Percentiles rank a stretch among this genome's conserved stretches.
Evolutionary conservation across 345 rosid species (phyloP).

Genomic region (Populus alba): DNA sequence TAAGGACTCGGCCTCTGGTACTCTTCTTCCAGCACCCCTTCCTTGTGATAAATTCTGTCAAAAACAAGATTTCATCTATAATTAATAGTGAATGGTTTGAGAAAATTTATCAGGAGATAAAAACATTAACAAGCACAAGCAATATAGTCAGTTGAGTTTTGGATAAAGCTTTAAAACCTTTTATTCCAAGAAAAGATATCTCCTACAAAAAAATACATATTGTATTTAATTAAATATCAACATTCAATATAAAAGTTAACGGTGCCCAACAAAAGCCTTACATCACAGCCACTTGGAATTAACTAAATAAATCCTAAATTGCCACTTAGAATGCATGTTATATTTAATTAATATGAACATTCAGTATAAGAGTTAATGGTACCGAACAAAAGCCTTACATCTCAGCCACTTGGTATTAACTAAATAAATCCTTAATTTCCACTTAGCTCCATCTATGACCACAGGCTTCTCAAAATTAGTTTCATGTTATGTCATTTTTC

Average conservation of each 20-base stretch:
- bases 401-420: not conserved
- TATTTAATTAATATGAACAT: too few species aligned
- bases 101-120: not conserved
- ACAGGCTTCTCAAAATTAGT: not conserved
- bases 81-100: not conserved
- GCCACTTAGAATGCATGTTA: not conserved
- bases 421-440: not conserved
- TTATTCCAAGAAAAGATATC: not conserved
- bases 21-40: conserved; percentile 64
- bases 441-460: not conserved
- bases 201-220: not conserved
- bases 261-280: not conserved
- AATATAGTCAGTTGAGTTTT: not conserved
- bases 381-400: not conserved
- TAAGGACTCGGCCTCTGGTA: conserved; percentile 51
- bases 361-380: too few species aligned
- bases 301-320: not conserved
- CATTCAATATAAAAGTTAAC: not conserved
- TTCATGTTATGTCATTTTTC: not conserved
- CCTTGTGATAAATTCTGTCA: conserved; percentile 62
- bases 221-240: not conserved
- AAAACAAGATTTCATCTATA: conserved; percentile 3
- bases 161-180: not conserved
- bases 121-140: not conserved
- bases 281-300: not conserved